Evolutionary conservation across 2,329 filamentous ascomycete genomes (phyloP), one percentile per base, ranked within the genome.

Genomic region (Colletotrichum sp.): DNA sequence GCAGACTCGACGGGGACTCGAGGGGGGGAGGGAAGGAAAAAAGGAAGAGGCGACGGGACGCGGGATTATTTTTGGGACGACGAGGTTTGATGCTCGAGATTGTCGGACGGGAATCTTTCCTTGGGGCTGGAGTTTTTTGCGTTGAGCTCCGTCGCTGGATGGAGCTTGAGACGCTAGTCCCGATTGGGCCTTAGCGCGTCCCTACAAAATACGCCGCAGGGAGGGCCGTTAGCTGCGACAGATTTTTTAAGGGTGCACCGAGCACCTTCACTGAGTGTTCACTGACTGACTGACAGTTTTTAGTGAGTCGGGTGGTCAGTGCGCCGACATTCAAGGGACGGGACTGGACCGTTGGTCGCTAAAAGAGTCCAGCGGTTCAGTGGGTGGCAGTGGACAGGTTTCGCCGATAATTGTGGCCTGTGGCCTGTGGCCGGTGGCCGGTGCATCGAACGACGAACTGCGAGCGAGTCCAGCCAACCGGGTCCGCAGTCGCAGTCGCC

Each of bases 101-200:
- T 76, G 73, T 73, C 73, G 64, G 83, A 79, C 81, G 72, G 76
- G 78, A 83, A 84, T 83, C 75, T 76, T 76, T 83, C 80, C 80
- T 85, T 85, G 83, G 84, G 84, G 84, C 82, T 84, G 80, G 80
- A 81, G 82, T 84, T 85, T 86, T 86, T 85, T 85, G 81, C 81
- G 84, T 86, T 85, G 85, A 86, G 84, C 84, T 85, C 82, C 81
- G 81, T 82, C 79, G 81, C 79, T 80, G 79, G 80, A 82, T 82
- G 80, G 79, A 82, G 81, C 81, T 81, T 78, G 78, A 71, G 71
- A 78, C 80, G 77, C 81, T 83, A 84, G 78, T 76, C 83, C 83
- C 70, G 67, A 81, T 83, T 81, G 76, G 82, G 78, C 0, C 6
- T 30, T 79, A 77, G 77, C 39, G 72, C 39, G 32, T 68, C 77